These are phyloP conservation scores for Flaveria sonorensis DNA, from an alignment of 129 eudicot species.

Conservation along the genomic window DNA sequence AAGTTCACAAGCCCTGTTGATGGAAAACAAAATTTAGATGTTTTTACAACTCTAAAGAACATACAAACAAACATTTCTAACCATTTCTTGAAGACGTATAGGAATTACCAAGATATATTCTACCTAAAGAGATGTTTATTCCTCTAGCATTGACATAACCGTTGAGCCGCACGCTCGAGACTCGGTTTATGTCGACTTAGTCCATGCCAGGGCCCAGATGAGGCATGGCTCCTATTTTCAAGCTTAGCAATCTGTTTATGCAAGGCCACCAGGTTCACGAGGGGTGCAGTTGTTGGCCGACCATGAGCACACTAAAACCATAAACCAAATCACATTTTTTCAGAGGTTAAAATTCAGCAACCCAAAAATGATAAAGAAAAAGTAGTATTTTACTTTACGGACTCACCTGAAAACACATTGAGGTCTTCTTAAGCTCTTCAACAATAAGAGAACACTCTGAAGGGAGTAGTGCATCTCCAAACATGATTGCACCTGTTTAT, in stretches of 20 bases:
- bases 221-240: constrained; percentile 36
- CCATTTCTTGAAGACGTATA: constrained; percentile 1
- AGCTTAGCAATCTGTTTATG: constrained; percentile 74
- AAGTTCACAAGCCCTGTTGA: constrained; percentile 2
- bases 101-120: background rate
- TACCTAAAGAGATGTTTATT: constrained; percentile 7
- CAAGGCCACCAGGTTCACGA: constrained; percentile 68
- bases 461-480: constrained; percentile 87
- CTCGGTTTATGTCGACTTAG: constrained; percentile 52
- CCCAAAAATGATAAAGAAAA: constrained; percentile 2
- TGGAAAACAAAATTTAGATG: background rate
- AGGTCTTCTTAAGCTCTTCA: constrained; percentile 88
- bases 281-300: constrained; percentile 92
- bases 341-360: background rate
- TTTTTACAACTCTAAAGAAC: constrained; percentile 19
- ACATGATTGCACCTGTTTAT: constrained; percentile 89
- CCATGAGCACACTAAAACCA: constrained; percentile 94
- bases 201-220: constrained; percentile 77
- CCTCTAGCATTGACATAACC: constrained; percentile 45
- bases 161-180: constrained; percentile 59
- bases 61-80: constrained; percentile 18
- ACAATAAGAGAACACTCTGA: constrained; percentile 96
- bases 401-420: constrained; percentile 91
- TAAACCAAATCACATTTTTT: constrained; percentile 30
- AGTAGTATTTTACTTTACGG: constrained; percentile 9